Base-by-base conservation (phyloP, 139 green algal genomes). In the Chlamydomonas schloesseri region DNA sequence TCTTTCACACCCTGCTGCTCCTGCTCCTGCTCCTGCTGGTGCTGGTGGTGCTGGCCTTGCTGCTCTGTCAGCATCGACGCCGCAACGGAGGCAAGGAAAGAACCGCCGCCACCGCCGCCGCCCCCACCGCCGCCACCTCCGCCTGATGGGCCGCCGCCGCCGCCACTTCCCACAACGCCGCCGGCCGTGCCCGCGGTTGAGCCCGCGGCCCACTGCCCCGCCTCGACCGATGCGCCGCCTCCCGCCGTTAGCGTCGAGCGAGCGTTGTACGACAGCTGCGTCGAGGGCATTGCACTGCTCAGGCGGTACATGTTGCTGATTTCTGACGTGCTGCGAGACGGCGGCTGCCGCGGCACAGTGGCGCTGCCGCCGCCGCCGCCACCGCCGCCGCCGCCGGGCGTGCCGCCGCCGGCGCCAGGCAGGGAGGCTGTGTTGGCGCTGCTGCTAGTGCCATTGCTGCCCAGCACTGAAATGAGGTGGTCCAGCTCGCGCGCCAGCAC, bases 1-100 rank as follows among this genome's bases (percentile, higher is more conserved):
- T 31, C 31, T 17, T 20, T 34, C 53, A 36, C 53, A 0, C 14
- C 53, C 10, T 64, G 55, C 55, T 23, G 55, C 55, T 64, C 8
- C 10, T 23, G 55, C 55, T 23, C 8, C 55, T 23, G 21, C 21
- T 23, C 55, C 5, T 23, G 18, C 10, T 23, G 6, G 29, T 42
- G n/a, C 55, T 46, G 53, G 3, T 23, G 11, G 62, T 1, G 14
- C 62, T 31, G 26, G 17, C 20, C 24, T 24, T 17, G 10, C 65
- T 29, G 1, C 1, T 29, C 20, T 1, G 62, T 55, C 17, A 33
- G 23, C 23, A 84, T 28, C 15, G 46, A 74, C 10, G 78, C 46
- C 31, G 78, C 78, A 10, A 84, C 33, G 23, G 65, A 75, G 15
- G 71, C 78, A 18, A 84, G 78, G 29, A 84, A 75, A 11, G 78